Evolutionary conservation across 2,329 filamentous ascomycete species (phyloP).

Genomic region (Penicillium brevicompactum): DNA sequence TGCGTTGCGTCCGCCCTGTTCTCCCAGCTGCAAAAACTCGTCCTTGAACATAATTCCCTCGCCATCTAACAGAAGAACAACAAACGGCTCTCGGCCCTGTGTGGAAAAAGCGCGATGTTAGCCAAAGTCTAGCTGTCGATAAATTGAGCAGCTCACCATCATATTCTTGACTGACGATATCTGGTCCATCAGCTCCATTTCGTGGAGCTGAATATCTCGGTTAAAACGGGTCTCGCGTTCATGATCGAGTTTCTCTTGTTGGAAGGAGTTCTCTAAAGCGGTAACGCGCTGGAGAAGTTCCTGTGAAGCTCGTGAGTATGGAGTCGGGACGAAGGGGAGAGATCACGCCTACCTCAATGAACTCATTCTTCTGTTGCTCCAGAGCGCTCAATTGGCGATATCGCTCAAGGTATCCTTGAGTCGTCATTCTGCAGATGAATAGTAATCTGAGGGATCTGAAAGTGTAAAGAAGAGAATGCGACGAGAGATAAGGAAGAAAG

Average conservation of each 20-base stretch:
- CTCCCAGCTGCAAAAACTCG: constrained; percentile 52
- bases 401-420: constrained; percentile 42
- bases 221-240: constrained; percentile 52
- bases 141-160: constrained; percentile 41
- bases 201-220: constrained; percentile 50
- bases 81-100: constrained; percentile 56
- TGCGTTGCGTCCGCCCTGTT: constrained; percentile 55
- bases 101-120: constrained; percentile 12
- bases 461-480: constrained; percentile 4
- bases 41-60: constrained; percentile 59
- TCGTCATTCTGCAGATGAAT: constrained; percentile 29
- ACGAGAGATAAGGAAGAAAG: constrained; percentile 8
- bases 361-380: constrained; percentile 50
- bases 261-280: constrained; percentile 47
- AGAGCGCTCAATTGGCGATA: constrained; percentile 47
- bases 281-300: constrained; percentile 49
- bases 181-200: constrained; percentile 51
- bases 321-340: constrained; percentile 8
- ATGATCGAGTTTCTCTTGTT: constrained; percentile 49
- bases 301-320: constrained; percentile 33
- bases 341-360: constrained; percentile 47
- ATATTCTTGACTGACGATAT: constrained; percentile 47
- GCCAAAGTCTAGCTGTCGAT: constrained; percentile 3
- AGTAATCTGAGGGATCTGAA: not conserved
- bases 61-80: constrained; percentile 58